phyloP scores from a whole-genome alignment of 1,284 basidiomycete genomes.

The Trichosporon sp. region DNA sequence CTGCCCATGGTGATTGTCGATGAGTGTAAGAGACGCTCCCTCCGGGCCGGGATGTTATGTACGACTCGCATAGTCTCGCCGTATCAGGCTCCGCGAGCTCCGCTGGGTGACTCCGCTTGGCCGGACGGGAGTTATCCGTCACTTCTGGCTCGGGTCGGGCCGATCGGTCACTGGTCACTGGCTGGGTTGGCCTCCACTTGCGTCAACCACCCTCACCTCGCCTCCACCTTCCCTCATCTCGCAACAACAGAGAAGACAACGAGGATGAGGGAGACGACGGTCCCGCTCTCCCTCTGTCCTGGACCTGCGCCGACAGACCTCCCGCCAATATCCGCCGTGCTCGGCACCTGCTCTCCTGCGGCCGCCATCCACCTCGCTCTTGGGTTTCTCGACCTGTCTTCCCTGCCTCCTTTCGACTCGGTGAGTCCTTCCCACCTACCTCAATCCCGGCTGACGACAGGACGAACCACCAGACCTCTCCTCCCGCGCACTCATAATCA shows the following conservation, averaged over 20 bases:
- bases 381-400: neutral
- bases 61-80: too few relatives aligned
- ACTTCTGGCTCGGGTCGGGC: neutral
- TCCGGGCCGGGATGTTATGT: neutral
- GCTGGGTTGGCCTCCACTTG: neutral
- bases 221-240: neutral
- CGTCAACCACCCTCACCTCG: neutral
- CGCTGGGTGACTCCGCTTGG: too few relatives aligned
- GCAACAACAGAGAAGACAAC: neutral
- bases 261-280: neutral
- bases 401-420: neutral
- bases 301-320: neutral
- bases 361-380: neutral
- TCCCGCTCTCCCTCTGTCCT: neutral
- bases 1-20: slow-evolving; percentile 29
- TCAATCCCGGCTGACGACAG: neutral
- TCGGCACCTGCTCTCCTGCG: neutral
- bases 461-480: neutral
- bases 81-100: too few relatives aligned
- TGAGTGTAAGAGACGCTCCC: neutral
- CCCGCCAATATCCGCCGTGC: neutral
- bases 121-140: slow-evolving; percentile 10
- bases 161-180: neutral
- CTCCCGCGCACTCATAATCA: slow-evolving; percentile 43
- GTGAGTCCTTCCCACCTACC: neutral